Conservation (phyloP, 1,139 yeast species). For the Suhomyces bribrorum region DNA sequence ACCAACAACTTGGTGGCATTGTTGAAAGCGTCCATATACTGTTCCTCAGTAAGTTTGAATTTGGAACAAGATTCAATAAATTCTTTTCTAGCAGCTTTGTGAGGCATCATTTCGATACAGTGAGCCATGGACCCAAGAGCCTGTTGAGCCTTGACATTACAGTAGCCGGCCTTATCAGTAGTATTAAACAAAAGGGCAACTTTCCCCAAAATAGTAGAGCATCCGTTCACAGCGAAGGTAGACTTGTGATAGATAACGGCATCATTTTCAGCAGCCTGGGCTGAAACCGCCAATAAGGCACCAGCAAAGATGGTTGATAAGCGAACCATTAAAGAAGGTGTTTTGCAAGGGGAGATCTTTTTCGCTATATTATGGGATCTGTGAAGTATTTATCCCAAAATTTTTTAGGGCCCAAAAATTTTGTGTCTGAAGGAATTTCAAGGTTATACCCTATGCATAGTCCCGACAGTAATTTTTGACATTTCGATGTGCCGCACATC, state of each 20-base stretch:
- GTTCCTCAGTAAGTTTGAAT: constrained; percentile 26
- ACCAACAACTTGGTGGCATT: constrained; percentile 40
- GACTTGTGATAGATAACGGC: constrained; percentile 12
- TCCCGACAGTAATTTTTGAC: neutral
- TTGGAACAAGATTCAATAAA: constrained; percentile 27
- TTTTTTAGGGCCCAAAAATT: neutral
- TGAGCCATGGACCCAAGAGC: constrained; percentile 43
- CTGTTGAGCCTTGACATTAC: constrained; percentile 35
- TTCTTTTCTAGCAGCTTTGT: constrained; percentile 24
- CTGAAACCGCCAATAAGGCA: constrained; percentile 3
- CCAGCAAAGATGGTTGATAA: constrained; percentile 3
- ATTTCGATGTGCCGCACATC: neutral
- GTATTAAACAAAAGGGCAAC: constrained; percentile 29
- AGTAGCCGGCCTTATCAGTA: constrained; percentile 28
- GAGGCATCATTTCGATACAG: constrained; percentile 32
- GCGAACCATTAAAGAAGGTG: constrained; percentile 5
- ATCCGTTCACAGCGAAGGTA: constrained; percentile 23
- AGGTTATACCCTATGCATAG: neutral
- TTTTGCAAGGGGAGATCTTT: neutral
- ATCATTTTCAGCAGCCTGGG: constrained; percentile 6
- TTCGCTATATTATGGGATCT: neutral
- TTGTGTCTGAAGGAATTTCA: constrained; percentile 6
- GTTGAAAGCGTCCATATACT: constrained; percentile 32
- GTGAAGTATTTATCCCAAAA: neutral
- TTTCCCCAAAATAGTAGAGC: constrained; percentile 29